Conservation (phyloP, 1,139 yeast species). For the Torulaspora globosa region DNA sequence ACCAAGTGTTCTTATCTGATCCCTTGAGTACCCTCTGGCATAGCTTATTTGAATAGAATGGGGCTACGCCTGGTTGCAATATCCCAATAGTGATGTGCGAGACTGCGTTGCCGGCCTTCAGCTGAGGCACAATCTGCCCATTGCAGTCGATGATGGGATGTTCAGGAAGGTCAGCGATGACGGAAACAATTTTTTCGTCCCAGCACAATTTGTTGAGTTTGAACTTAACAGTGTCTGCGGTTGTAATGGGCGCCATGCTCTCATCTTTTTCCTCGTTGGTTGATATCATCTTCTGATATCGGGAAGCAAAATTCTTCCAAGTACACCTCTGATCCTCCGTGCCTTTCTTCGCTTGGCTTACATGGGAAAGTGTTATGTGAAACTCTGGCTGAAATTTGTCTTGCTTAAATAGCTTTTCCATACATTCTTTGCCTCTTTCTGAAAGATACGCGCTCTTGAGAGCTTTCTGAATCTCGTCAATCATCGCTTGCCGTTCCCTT, state of each 20-base stretch:
- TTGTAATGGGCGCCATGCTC: slow-evolving; percentile 6
- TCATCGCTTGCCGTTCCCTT: slow-evolving; percentile 19
- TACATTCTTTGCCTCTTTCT: slow-evolving; percentile 6
- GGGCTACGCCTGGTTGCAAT: slow-evolving; percentile 43
- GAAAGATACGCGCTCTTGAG: slow-evolving; percentile 10
- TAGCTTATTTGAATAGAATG: slow-evolving; percentile 50
- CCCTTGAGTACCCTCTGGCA: slow-evolving; percentile 17
- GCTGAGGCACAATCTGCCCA: slow-evolving; percentile 25
- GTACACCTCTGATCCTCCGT: slow-evolving; percentile 30
- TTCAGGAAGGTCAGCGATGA: slow-evolving; percentile 45
- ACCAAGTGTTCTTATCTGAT: slow-evolving; percentile 13
- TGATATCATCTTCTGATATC: slow-evolving; percentile 18
- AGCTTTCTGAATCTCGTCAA: slow-evolving; percentile 14
- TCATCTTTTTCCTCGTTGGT: slow-evolving; percentile 8
- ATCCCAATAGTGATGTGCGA: slow-evolving; percentile 82
- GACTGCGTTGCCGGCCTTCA: slow-evolving; percentile 43
- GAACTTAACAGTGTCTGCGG: slow-evolving; percentile 40
- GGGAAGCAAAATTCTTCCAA: slow-evolving; percentile 35
- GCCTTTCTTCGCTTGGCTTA: slow-evolving; percentile 35
- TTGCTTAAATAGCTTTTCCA: slow-evolving; percentile 35
- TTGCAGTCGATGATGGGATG: slow-evolving; percentile 30
- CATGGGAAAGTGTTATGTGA: slow-evolving; percentile 78
- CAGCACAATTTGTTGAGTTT: slow-evolving; percentile 47
- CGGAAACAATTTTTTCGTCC: slow-evolving; percentile 52
- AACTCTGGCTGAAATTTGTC: slow-evolving; percentile 53